Percentiles rank a stretch among this genome's conserved stretches.
These are phyloP conservation scores for Sorghum bicolor DNA, from an alignment of 176 grass and related monocot genomes.

Conservation along the genomic window DNA sequence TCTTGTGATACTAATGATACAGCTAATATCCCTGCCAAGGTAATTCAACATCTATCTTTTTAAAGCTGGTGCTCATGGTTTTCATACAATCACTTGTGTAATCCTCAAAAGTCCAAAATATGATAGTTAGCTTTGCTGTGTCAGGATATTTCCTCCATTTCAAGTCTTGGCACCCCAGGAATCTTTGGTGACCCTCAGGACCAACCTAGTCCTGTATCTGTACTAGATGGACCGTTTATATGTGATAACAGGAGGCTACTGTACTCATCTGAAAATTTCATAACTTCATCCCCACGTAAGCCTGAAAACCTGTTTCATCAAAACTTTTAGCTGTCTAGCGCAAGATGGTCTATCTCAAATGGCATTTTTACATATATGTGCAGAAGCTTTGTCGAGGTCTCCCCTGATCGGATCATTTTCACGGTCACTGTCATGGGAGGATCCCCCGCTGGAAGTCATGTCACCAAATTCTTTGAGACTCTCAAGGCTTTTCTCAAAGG, in stretches of 20 bases:
- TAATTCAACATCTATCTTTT: slow-evolving; percentile 19
- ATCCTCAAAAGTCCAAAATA: background rate
- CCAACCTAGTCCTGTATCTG: slow-evolving; percentile 71
- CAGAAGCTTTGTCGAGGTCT: slow-evolving; percentile 85
- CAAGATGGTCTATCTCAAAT: slow-evolving; percentile 2
- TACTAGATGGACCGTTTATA: slow-evolving; percentile 59
- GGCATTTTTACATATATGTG: slow-evolving; percentile 18
- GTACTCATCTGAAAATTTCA: slow-evolving; percentile 48
- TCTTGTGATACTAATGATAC: slow-evolving; percentile 29
- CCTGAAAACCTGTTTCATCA: slow-evolving; percentile 17
- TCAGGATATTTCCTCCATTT: slow-evolving; percentile 49
- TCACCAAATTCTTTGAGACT: slow-evolving; percentile 79
- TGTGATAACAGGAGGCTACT: slow-evolving; percentile 50
- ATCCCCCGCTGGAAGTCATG: slow-evolving; percentile 47
- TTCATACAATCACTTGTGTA: background rate
- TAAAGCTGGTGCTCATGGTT: background rate
- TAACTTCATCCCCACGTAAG: slow-evolving; percentile 71
- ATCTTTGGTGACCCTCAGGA: slow-evolving; percentile 45
- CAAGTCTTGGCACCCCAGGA: slow-evolving; percentile 36
- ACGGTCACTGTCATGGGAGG: slow-evolving; percentile 58
- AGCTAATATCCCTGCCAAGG: slow-evolving; percentile 47
- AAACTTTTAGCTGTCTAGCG: background rate
- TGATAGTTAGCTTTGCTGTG: slow-evolving; percentile 25
- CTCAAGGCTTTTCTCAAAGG: slow-evolving; percentile 73
- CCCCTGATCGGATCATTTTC: slow-evolving; percentile 74